These are phyloP conservation scores for Septoria petroselini DNA, from an alignment of 2,329 filamentous ascomycete genomes.

Conservation along the genomic window DNA sequence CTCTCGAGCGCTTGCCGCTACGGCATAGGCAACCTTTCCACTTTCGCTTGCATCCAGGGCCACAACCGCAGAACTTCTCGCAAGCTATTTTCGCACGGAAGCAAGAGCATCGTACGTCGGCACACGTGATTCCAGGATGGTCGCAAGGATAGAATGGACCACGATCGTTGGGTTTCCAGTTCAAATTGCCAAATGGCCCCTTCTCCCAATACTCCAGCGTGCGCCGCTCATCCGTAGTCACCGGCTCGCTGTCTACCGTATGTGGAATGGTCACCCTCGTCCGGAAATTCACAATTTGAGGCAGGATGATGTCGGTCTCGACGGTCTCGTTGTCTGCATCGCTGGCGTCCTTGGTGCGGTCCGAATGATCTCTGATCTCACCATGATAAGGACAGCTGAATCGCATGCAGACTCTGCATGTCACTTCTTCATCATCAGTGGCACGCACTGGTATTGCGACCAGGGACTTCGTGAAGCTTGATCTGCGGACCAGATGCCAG, in stretches of 20 bases:
- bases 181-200: constrained; percentile 14
- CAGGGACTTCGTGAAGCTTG: constrained; percentile 21
- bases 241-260: constrained; percentile 7
- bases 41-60: constrained; percentile 55
- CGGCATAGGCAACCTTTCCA: constrained; percentile 45
- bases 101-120: constrained; percentile 60
- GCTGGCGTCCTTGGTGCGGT: constrained; percentile 12
- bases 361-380: constrained; percentile 37
- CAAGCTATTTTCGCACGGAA: constrained; percentile 61
- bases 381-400: constrained; percentile 43
- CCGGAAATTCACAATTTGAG: constrained; percentile 34
- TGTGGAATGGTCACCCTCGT: constrained; percentile 29
- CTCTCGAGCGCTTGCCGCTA: constrained; percentile 40
- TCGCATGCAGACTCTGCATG: constrained; percentile 34
- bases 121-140: constrained; percentile 64
- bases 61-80: constrained; percentile 70
- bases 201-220: constrained; percentile 24
- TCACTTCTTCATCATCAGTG: constrained; percentile 21
- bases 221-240: constrained; percentile 7
- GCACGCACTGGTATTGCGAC: constrained; percentile 13
- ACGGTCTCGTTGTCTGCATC: constrained; percentile 22
- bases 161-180: constrained; percentile 40
- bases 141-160: constrained; percentile 63
- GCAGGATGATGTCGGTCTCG: constrained; percentile 36
- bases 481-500: constrained; percentile 43